Evolutionary conservation across 2,329 filamentous ascomycete genomes (phyloP), one percentile per base, ranked within the genome.

Genomic region (Raffaelea ambrosiae): DNA sequence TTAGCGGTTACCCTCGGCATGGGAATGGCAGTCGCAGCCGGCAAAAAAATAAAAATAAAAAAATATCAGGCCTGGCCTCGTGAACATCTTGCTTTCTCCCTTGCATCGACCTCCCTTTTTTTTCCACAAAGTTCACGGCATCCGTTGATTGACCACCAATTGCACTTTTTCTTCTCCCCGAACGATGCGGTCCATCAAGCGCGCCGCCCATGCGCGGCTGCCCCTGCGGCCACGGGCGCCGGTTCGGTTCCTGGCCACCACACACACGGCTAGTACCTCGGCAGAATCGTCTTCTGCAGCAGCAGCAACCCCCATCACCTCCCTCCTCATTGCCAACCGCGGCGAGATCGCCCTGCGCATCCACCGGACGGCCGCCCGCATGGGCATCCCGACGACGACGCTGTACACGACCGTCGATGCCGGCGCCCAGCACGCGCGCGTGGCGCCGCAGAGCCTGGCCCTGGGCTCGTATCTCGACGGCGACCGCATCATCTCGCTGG

Each of bases 261-360:
- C 48, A n/a, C 31, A 48, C 4, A 20, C 52, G 22, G 18, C 31
- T 42, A 13, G 4, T 26, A 38, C 52, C 16, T 43, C 51, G n/a
- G 23, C 50, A 23, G 20, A 38, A n/a, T 26, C 42, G 19, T 20
- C 31, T 13, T 16, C 23, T 8, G 19, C 44, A 10, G 9, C 29
- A 13, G 11, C 62, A 64, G 44, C 62, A 66, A 55, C 64, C 65
- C 74, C 78, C 26, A 78, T 83, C 55, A 82, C 81, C 48, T 95
- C 89, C 9, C 86, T 97, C 39, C 76, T 98, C 21, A 97, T 98
- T 62, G 93, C 93, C 47, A 98, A 98, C 64, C 84, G 93, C 57
- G 93, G 93, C 58, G 93, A 98, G 68, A 98, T 98, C 58, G 93
- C 93, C 44, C 75, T 98, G 63, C 86, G 93, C 56, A 93, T 98